Base-by-base conservation (phyloP, 148 eudicot genomes). In the Rhododendron griersonianum region DNA sequence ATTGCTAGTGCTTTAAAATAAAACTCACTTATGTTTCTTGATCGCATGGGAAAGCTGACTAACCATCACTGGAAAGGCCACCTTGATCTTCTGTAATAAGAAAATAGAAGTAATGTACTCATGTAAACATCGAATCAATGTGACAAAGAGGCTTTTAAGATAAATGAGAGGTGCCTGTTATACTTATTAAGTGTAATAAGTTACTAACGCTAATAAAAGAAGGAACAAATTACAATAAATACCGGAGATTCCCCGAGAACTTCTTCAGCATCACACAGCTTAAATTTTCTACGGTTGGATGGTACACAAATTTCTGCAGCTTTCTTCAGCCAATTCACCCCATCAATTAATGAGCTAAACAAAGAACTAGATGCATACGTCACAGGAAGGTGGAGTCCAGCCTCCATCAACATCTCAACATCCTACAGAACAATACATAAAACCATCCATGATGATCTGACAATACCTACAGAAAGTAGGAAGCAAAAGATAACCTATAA, bases 311-410 rank as follows among this genome's bases (percentile, higher is more conserved):
- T 86, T 86, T 93, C 94, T 76, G 91, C 85, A 81, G 94, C 94
- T 88, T 86, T 93, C 91, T 91, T 94, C 88, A 93, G 97, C 98
- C 98, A 94, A 73, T 88, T 88, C 81, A 94, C 84, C 84, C 95
- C 94, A 87, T 91, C 93, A 87, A 91, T 82, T 89, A 98, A 83
- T 23, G 90, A 89, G 83, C 83, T 90, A 87, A 80, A 90, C 59
- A 95, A 85, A 87, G 88, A 90, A 88, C 88, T 71, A 11, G 87
- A 81, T 51, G 87, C 86, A 81, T 84, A 89, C 41, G 78, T 86
- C 80, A 86, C 81, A 86, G 94, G 90, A 87, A 94, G 92, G 83
- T 81, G 87, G 59, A 78, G 89, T 80, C 89, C 90, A 88, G 51
- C 92, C 84, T 92, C 90, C 88, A 93, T 80, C 91, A 91, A 85